Evolutionary conservation across 257 asterid species (phyloP), one percentile per base, ranked within the genome.

Genomic region (Paulownia fortunei): DNA sequence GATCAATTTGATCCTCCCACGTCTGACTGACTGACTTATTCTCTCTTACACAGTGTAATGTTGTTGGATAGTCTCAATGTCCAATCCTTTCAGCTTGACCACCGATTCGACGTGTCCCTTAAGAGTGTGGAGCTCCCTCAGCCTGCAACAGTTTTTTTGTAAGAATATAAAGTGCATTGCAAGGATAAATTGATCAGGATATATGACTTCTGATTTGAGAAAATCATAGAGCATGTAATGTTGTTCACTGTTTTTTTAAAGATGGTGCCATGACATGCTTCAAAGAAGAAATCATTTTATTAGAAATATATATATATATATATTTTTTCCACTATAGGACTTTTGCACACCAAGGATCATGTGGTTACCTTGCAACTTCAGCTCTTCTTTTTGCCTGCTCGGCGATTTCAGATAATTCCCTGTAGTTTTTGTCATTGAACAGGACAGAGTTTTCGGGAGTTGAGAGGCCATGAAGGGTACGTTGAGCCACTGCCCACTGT

Each of bases 71-170:
- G 90, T 88, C 3, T 89, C 97, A 39, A 89, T 83, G 61, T 89
- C 94, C 72, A 91, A 52, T 76, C 96, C 94, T 86, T 91, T 89
- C 41, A 84, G 84, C 88, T 91, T 91, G 73, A 89, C 94, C 41
- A 89, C 92, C 8, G 94, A 91, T 44, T 91, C 97, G 9, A 89
- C 97, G 52, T 91, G 97, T 72, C 97, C 94, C 91, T 91, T 91
- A 2, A 88, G 92, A 19, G 96, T 92, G 89, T 91, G 92, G 39
- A 91, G 90, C 81, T 92, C 98, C 81, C 94, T 87, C 80, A 92
- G 42, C 88, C 94, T 90, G 89, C 80, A 75, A 41, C 58, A 44
- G 23, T 30, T 76, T 58, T 71, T 82, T 69, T 61, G 76, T 82
- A 6, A 76, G 81, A 72, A 73, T 51, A 72, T 37, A 23, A 19